phyloP scores from a whole-genome alignment of 495 filamentous ascomycete species.

The Daldinia loculata region DNA sequence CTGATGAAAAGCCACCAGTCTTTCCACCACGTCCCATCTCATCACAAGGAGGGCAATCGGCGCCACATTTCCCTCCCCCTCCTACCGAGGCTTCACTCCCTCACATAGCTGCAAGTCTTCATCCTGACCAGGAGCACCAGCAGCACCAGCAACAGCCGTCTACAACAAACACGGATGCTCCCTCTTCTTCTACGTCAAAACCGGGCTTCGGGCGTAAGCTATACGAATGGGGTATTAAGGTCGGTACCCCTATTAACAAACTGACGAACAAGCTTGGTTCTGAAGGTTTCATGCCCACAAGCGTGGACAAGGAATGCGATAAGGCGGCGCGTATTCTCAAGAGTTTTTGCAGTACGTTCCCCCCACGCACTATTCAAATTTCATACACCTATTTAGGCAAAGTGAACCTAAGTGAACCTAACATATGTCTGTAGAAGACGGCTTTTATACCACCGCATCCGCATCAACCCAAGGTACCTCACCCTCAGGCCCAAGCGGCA shows the following conservation, averaged over 20 bases:
- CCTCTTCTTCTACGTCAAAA: slow-evolving; percentile 27
- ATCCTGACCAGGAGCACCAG: slow-evolving; percentile 3
- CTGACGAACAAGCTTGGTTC: slow-evolving; percentile 76
- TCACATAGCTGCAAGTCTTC: background rate
- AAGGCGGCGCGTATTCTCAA: slow-evolving; percentile 83
- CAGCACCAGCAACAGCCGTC: slow-evolving; percentile 8
- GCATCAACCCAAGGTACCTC: background rate
- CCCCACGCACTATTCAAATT: background rate
- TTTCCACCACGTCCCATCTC: slow-evolving; percentile 28
- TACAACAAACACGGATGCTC: background rate
- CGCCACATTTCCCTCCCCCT: slow-evolving; percentile 22
- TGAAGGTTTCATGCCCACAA: slow-evolving; percentile 85
- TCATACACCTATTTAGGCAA: background rate
- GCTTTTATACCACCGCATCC: slow-evolving; percentile 48
- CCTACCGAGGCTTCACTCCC: slow-evolving; percentile 10
- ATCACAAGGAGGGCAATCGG: slow-evolving; percentile 11
- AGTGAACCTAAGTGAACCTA: background rate
- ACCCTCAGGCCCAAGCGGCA: slow-evolving; percentile 20
- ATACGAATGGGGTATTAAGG: slow-evolving; percentile 44
- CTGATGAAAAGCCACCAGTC: slow-evolving; percentile 27
- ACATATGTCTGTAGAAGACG: slow-evolving; percentile 49
- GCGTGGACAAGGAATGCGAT: slow-evolving; percentile 80
- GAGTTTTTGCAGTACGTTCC: slow-evolving; percentile 73
- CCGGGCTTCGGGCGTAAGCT: slow-evolving; percentile 41
- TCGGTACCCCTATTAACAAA: slow-evolving; percentile 74